Evolutionary conservation across 805 yeast species (phyloP), one percentile per base, ranked within the genome.

Genomic region (Wickerhamiella occidentalis): DNA sequence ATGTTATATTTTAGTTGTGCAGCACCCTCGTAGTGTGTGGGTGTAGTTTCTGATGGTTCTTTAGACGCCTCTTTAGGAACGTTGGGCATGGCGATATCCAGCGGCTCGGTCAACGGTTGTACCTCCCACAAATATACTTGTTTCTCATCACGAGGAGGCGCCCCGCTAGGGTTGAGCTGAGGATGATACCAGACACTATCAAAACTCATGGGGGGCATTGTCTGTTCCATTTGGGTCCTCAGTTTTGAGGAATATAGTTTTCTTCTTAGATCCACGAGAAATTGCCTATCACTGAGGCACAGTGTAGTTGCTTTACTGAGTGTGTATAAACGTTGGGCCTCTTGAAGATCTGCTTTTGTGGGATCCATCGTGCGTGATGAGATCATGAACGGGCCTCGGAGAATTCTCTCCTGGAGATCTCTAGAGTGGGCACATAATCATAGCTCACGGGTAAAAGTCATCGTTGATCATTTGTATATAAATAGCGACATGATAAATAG

Each of bases 1-100:
- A 58, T 33, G 42, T 65, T 19, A 66, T 64, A 43, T 43, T 61
- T 12, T 21, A 17, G 26, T 38, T 38, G 25, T 21, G 26, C 25
- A 6, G 26, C 12, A 13, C 26, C 26, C 17, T 21, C 26, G 19
- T 21, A 38, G 25, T 38, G 17, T 6, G 42, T n/a, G 6, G 40
- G 13, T 7, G 42, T 12, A 11, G 5, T 26, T 6, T 22, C 17
- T 21, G 26, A 21, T 4, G 3, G 42, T 21, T 19, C 28, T 6
- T 22, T 4, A n/a, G 42, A 7, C 13, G 13, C n/a, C 33, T 29
- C 13, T 11, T 29, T 11, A 13, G 33, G 28, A 6, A 6, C 9
- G 6, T 6, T 25, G 22, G 40, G 42, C 26, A 38, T 19, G 6
- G 6, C 42, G 8, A 38, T 13, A 13, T 38, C 42, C 11, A 38